Conservation (phyloP, 345 rosid species). For the Litchi chinensis region DNA sequence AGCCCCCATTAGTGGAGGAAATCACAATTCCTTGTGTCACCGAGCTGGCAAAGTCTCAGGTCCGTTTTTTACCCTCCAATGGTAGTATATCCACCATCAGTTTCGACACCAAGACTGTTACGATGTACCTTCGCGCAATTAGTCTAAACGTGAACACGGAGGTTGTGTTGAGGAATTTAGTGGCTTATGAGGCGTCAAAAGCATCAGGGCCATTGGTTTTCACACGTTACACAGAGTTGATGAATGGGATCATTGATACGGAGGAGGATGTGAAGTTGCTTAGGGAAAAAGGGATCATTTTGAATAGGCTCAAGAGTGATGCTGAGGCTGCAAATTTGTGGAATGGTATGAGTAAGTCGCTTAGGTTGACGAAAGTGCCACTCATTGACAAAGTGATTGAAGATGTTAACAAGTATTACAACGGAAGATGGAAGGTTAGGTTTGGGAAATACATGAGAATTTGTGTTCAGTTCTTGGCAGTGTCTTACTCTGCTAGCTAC, state of each 20-base stretch:
- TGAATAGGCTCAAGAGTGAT: constrained; percentile 69
- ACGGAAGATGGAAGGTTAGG: constrained; percentile 60
- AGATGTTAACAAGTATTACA: constrained; percentile 66
- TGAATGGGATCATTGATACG: constrained; percentile 74
- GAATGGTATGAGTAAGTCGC: constrained; percentile 82
- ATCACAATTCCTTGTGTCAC: constrained; percentile 71
- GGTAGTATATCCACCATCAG: constrained; percentile 23
- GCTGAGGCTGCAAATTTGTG: constrained; percentile 67
- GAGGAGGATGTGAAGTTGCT: constrained; percentile 68
- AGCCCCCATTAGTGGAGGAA: constrained; percentile 66
- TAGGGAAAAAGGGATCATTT: constrained; percentile 62
- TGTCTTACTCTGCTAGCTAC: constrained; percentile 51
- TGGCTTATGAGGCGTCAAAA: constrained; percentile 72
- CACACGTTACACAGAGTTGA: constrained; percentile 73
- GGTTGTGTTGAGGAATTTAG: constrained; percentile 65
- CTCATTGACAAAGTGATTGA: constrained; percentile 68
- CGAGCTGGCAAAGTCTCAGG: constrained; percentile 48
- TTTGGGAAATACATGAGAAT: constrained; percentile 37
- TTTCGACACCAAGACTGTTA: constrained; percentile 42
- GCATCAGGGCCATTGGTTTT: constrained; percentile 28
- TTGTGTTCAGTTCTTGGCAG: constrained; percentile 71
- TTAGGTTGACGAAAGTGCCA: constrained; percentile 64
- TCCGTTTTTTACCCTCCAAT: constrained; percentile 43
- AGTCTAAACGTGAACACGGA: constrained; percentile 61
- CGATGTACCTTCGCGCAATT: constrained; percentile 56